Evolutionary conservation across 192 early-diverging fungal species (phyloP).

Genomic region (Coemansia sp.): DNA sequence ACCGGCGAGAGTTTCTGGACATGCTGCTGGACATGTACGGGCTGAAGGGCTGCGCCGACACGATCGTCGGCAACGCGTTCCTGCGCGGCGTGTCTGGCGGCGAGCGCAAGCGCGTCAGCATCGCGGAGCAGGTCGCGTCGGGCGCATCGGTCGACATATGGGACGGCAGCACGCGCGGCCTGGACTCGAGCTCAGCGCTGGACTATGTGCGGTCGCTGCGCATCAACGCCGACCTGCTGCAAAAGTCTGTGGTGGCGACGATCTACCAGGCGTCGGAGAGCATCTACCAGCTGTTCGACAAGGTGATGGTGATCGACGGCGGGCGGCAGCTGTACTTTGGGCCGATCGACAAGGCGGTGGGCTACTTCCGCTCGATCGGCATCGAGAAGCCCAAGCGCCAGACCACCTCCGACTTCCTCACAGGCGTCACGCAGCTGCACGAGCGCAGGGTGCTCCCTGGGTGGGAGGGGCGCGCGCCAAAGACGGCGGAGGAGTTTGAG

Average conservation of each 20-base stretch:
- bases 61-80: constrained; percentile 59
- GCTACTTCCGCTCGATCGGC: constrained; percentile 66
- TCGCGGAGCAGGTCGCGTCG: constrained; percentile 61
- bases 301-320: constrained; percentile 65
- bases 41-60: constrained; percentile 55
- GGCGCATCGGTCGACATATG: constrained; percentile 58
- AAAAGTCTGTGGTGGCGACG: constrained; percentile 61
- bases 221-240: constrained; percentile 64
- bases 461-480: constrained; percentile 60
- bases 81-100: constrained; percentile 67
- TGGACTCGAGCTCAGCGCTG: constrained; percentile 59
- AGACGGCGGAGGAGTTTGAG: constrained; percentile 66
- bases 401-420: constrained; percentile 73
- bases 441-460: constrained; percentile 60
- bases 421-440: constrained; percentile 67
- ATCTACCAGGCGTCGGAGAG: constrained; percentile 76
- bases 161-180: constrained; percentile 63
- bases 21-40: constrained; percentile 61
- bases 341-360: constrained; percentile 58
- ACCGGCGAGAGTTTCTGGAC: constrained; percentile 44
- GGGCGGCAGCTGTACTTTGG: constrained; percentile 73
- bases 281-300: constrained; percentile 74
- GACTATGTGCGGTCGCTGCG: constrained; percentile 75
- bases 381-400: constrained; percentile 64
- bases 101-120: constrained; percentile 63